phyloP scores from a whole-genome alignment of 2,329 filamentous ascomycete species.

The Fusarium sp. region DNA sequence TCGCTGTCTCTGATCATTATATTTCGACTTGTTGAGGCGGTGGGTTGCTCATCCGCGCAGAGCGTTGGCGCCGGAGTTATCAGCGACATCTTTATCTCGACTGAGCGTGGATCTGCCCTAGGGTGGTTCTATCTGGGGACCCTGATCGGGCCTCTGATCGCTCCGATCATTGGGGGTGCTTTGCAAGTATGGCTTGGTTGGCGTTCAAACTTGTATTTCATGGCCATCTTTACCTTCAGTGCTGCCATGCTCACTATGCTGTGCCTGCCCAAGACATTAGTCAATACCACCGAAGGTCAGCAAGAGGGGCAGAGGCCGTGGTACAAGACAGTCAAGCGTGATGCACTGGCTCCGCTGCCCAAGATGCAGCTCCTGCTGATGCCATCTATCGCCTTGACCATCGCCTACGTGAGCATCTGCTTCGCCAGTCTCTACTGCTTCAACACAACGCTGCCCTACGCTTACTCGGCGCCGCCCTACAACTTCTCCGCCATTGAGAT shows the following conservation, averaged over 20 bases:
- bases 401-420: neutral
- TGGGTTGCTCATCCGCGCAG: neutral
- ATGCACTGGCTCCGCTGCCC: neutral
- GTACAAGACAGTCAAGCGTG: neutral
- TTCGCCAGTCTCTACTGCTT: neutral
- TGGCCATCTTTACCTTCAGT: neutral
- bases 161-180: neutral
- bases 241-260: neutral
- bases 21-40: neutral
- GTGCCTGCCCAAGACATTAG: neutral
- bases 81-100: constrained; percentile 15
- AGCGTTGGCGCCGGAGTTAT: constrained; percentile 4
- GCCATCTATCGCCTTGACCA: neutral
- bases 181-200: neutral
- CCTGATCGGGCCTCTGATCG: constrained; percentile 10
- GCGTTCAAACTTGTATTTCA: neutral
- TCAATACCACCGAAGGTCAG: neutral
- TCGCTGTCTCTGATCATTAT: neutral
- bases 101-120: constrained; percentile 10
- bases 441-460: neutral
- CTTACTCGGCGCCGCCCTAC: neutral
- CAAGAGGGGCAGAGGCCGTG: neutral
- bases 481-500: neutral
- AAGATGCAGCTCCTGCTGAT: neutral
- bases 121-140: constrained; percentile 23